Evolutionary conservation across 371 early-diverging fungal species (phyloP).

Genomic region (Rhizopus delemar): DNA sequence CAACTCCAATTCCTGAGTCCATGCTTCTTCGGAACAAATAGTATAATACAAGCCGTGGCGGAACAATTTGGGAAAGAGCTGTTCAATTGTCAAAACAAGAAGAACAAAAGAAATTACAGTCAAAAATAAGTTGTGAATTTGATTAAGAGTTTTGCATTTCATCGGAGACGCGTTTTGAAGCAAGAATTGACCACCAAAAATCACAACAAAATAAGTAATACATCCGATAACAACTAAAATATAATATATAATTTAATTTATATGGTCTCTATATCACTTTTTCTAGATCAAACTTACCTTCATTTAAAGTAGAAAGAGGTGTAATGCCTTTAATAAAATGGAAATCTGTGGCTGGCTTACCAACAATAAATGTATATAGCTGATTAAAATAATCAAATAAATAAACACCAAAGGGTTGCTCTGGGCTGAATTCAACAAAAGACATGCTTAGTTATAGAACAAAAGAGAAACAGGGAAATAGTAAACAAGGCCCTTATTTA

Average conservation of each 20-base stretch:
- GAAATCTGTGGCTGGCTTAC: conserved; percentile 48
- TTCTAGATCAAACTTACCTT: conserved; percentile 11
- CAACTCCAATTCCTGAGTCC: conserved; percentile 58
- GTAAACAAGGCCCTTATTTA: neutral
- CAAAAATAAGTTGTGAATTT: conserved; percentile 72
- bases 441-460: conserved; percentile 6
- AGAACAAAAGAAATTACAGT: conserved; percentile 63
- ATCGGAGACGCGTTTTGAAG: conserved; percentile 59
- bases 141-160: conserved; percentile 60
- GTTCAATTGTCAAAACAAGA: conserved; percentile 65
- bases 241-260: neutral
- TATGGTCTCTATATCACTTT: neutral
- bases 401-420: conserved; percentile 55
- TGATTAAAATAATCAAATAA: conserved; percentile 46
- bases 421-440: conserved; percentile 25
- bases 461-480: neutral
- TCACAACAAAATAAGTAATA: conserved; percentile 59
- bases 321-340: conserved; percentile 61
- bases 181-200: conserved; percentile 66
- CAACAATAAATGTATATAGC: conserved; percentile 40
- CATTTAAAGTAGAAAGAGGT: conserved; percentile 59
- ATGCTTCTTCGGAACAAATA: conserved; percentile 56
- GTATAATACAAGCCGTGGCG: conserved; percentile 68
- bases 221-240: conserved; percentile 49
- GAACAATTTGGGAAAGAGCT: conserved; percentile 60